These are phyloP conservation scores for Pichia membranifaciens DNA, from an alignment of 805 yeast species.

Conservation along the genomic window DNA sequence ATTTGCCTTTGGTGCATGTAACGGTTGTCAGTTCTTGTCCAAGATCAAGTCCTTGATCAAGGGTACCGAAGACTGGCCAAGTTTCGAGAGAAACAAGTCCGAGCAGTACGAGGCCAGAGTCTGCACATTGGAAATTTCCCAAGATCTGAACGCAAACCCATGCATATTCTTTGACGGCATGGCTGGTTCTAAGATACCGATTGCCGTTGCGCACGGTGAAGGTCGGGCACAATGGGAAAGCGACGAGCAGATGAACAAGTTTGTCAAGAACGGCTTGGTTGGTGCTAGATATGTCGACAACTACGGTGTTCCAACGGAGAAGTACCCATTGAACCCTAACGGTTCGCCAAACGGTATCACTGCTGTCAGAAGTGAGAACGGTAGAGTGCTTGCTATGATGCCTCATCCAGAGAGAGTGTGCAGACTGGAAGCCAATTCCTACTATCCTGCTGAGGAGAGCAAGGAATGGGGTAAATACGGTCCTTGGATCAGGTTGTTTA, in stretches of 20 bases:
- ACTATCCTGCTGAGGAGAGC: constrained; percentile 64
- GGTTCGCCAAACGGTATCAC: constrained; percentile 93
- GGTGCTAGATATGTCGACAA: constrained; percentile 85
- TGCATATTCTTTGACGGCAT: constrained; percentile 78
- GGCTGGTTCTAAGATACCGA: constrained; percentile 91
- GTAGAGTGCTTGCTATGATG: constrained; percentile 97
- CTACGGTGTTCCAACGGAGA: constrained; percentile 76
- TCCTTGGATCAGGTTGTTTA: constrained; percentile 92
- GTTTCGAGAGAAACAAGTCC: constrained; percentile 81
- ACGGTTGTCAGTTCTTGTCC: constrained; percentile 95
- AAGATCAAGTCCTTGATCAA: constrained; percentile 83
- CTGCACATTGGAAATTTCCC: constrained; percentile 72
- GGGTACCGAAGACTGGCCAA: constrained; percentile 93
- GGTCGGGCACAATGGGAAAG: constrained; percentile 75
- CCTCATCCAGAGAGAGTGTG: constrained; percentile 98
- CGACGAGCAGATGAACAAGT: constrained; percentile 39
- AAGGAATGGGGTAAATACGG: constrained; percentile 75
- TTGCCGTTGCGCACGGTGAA: constrained; percentile 98
- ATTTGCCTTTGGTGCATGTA: constrained; percentile 96
- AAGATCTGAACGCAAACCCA: constrained; percentile 37
- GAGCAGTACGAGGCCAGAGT: constrained; percentile 98
- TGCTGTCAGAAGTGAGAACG: constrained; percentile 84
- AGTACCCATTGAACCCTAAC: constrained; percentile 92
- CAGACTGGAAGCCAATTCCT: constrained; percentile 84
- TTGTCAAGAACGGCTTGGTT: constrained; percentile 48